Base-by-base conservation (phyloP, 257 asterid species). In the Petrea volubilis region DNA sequence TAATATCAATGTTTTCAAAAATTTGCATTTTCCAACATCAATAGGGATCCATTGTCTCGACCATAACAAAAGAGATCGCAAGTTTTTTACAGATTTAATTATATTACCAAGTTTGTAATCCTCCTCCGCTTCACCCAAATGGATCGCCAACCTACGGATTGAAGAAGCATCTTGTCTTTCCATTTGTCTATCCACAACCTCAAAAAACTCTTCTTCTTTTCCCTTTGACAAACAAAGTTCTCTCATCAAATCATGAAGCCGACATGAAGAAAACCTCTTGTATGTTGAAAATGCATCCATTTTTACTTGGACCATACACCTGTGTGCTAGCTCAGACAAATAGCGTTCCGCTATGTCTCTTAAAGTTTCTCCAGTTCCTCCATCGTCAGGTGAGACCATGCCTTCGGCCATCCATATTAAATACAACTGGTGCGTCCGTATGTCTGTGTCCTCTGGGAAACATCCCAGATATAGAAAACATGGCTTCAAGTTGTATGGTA, bases 301-400 rank as follows among this genome's bases (percentile, higher is more conserved):
- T 64, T 23, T 5, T 31, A 66, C 18, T n/a, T 71, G 77, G 71
- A 71, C 74, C 67, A 77, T 57, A 8, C 66, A 65, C 55, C 81
- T 47, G 0, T 8, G 27, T 17, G 60, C 67, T 46, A 65, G 63
- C 20, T 71, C 65, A 5, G 34, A 24, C 27, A 64, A 46, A 38
- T 71, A 77, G 0, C 64, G 47, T 67, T 77, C 50, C 21, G 77
- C 74, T 6, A 70, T 74, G 0, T 70, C 70, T 3, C 7, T 7
- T 5, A 64, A 15, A 23, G 64, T 29, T 43, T 77, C 81, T 2
- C 23, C 74, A 21, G 21, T 21, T 25, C 71, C 52, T 56, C 43
- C 12, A 0, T 34, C 12, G 13, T 67, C 23, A 23, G 10, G 0
- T 24, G 23, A n/a, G 8, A 44, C 46, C 43, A 64, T 25, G 18